phyloP scores from a whole-genome alignment of 371 early-diverging fungal genomes.

The Mucor racemosus region DNA sequence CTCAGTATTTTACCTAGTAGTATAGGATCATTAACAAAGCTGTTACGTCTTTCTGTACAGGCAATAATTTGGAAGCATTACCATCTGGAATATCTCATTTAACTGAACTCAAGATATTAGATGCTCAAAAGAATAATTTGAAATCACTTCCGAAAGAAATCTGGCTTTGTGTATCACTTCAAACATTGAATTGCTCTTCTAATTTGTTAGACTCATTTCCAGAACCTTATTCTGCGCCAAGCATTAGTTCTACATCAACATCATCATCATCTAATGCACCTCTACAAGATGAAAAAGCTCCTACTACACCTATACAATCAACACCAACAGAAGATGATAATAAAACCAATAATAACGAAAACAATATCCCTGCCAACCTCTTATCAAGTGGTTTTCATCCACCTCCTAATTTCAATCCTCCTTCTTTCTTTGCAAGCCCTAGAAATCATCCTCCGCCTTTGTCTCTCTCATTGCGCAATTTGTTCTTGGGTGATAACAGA shows the following conservation, averaged over 20 bases:
- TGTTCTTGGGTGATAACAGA: constrained; percentile 83
- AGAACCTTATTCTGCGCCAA: constrained; percentile 25
- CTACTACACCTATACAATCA: neutral
- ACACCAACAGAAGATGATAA: neutral
- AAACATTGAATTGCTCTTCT: constrained; percentile 72
- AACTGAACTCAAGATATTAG: constrained; percentile 35
- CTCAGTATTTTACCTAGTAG: constrained; percentile 71
- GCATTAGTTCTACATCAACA: constrained; percentile 23
- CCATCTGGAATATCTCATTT: constrained; percentile 42
- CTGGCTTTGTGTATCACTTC: constrained; percentile 77
- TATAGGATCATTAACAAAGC: constrained; percentile 58
- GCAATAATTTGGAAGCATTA: constrained; percentile 69
- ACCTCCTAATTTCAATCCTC: constrained; percentile 55
- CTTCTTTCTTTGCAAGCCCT: constrained; percentile 58
- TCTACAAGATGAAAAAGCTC: neutral
- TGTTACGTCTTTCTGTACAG: constrained; percentile 67
- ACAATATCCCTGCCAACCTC: constrained; percentile 57
- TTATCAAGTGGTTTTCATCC: constrained; percentile 44
- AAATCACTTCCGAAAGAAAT: constrained; percentile 79
- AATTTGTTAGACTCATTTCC: constrained; percentile 67
- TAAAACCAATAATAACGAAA: neutral
- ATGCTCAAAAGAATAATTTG: constrained; percentile 67
- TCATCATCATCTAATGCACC: neutral
- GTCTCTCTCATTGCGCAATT: constrained; percentile 58
- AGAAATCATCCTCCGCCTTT: constrained; percentile 69